These are phyloP conservation scores for Dittrichia graveolens DNA, from an alignment of 129 eudicot species.

Conservation along the genomic window DNA sequence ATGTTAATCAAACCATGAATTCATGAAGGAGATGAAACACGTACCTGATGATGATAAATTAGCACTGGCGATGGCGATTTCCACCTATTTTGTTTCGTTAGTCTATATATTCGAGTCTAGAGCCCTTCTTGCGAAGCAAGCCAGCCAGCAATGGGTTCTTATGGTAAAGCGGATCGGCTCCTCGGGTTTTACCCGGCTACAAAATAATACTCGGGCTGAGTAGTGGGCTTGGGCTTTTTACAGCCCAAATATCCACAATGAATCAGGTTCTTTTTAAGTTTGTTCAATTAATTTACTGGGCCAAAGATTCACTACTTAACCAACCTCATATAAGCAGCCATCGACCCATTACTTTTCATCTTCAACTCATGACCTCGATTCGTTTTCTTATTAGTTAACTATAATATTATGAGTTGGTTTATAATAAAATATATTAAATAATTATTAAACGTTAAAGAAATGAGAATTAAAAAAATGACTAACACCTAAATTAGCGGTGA, in stretches of 20 bases:
- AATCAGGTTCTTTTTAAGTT: too few species aligned
- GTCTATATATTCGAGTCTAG: not conserved
- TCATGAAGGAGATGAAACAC: constrained; percentile 23
- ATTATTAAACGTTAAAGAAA: too few species aligned
- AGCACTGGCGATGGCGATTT: not conserved
- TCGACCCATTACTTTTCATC: too few species aligned
- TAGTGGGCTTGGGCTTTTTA: not conserved
- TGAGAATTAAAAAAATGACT: too few species aligned
- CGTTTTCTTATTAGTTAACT: too few species aligned
- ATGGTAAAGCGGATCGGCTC: constrained; percentile 14
- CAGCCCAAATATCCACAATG: not conserved
- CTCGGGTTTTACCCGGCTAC: constrained; percentile 16
- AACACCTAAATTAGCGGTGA: too few species aligned
- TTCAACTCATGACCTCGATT: too few species aligned
- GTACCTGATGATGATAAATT: constrained; percentile 12
- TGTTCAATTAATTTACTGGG: not conserved
- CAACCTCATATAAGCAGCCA: too few species aligned
- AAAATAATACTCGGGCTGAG: not conserved
- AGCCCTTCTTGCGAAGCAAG: constrained; percentile 47
- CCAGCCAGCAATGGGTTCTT: constrained; percentile 14
- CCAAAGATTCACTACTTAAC: not conserved
- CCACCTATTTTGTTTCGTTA: not conserved
- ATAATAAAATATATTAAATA: too few species aligned
- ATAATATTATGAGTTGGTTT: too few species aligned
- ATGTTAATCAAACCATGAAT: not conserved